phyloP scores from a whole-genome alignment of 345 rosid species.

The Syzygium aromaticum region DNA sequence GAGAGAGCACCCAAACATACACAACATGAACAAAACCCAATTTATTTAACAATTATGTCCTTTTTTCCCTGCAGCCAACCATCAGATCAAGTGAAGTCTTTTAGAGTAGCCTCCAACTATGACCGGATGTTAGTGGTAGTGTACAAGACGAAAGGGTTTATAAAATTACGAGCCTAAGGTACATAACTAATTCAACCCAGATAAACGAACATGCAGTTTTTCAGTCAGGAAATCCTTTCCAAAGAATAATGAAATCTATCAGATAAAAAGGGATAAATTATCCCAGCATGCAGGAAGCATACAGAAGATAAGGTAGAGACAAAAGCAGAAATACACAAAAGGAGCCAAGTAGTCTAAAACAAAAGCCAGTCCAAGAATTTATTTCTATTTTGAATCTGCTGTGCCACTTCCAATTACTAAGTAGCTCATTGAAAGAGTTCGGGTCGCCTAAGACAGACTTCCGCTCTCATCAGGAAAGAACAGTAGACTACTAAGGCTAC shows the following conservation, averaged over 20 bases:
- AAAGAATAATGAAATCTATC: background rate
- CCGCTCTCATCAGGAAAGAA: background rate
- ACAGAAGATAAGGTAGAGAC: background rate
- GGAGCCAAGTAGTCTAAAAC: background rate
- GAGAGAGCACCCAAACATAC: background rate
- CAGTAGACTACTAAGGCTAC: background rate
- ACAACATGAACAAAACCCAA: background rate
- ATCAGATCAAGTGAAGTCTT: background rate
- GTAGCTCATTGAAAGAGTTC: background rate
- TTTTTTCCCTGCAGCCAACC: background rate
- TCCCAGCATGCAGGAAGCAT: background rate
- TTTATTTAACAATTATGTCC: background rate
- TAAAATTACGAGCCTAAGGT: background rate
- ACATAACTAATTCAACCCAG: background rate
- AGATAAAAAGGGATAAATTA: background rate
- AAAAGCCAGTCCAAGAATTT: background rate
- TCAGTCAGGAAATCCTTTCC: background rate
- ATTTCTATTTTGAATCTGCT: background rate
- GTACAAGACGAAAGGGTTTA: accelerated
- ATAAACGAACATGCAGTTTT: background rate
- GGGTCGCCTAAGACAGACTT: background rate
- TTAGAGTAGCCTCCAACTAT: background rate
- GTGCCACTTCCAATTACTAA: background rate
- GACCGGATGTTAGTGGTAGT: background rate
- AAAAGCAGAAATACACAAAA: background rate